Evolutionary conservation across 163 green algal species (phyloP), one percentile per base, ranked within the genome.

Genomic region (Chloromonas sp.): DNA sequence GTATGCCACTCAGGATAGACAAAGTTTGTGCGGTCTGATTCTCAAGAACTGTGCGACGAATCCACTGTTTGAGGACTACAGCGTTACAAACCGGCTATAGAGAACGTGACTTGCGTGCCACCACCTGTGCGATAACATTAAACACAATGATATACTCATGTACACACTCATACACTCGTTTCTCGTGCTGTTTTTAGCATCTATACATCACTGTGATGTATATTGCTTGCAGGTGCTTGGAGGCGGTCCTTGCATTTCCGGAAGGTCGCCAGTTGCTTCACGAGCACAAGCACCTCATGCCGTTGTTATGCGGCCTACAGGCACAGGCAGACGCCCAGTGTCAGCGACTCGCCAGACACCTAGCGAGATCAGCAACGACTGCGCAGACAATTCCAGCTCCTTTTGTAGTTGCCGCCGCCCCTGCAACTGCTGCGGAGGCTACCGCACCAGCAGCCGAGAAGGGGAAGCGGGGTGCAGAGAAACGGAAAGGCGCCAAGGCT

Each of bases 281-380:
- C n/a, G 57, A 3, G 62, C 84, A 88, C 71, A 14, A 62, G 1
- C 70, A 84, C 77, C 84, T 85, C 36, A 14, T 66, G 14, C 15
- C 2, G 78, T 78, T 90, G 3, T 58, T 90, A 57, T 60, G 85
- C 77, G 87, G 83, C 3, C 83, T 90, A 58, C 66, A 74, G 66
- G 66, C 11, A 74, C 66, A 74, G 5, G 66, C 66, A 15, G 66
- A 74, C 66, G 11, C 5, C 66, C 66, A 5, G 66, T 15, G 66
- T 5, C 66, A 74, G 66, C 66, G 5, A 11, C 5, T 11, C 5
- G 66, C 66, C 5, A 74, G 66, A 74, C 5, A 11, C 5, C 5
- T 11, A 74, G 66, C 5, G 11, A 74, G 66, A 11, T 5, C 83
- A 83, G n/a, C 61, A 81, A 11, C 70, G 78, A 15, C 36, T 36